Evolutionary conservation across 257 asterid species (phyloP).

Genomic region (Penstemon newberryi): DNA sequence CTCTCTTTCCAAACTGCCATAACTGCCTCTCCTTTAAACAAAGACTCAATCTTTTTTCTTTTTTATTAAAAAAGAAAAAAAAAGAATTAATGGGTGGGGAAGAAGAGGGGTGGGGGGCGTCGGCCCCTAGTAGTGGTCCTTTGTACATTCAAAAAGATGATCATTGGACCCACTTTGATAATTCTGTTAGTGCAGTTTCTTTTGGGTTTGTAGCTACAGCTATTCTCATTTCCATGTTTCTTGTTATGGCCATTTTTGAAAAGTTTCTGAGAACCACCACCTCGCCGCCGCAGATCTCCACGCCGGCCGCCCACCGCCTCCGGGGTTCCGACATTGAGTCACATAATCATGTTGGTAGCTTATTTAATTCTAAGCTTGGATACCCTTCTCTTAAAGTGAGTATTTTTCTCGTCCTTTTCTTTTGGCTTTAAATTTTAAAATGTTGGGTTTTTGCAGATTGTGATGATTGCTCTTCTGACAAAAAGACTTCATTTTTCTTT

Average conservation of each 20-base stretch:
- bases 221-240: conserved; percentile 86
- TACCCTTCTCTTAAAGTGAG: conserved; percentile 75
- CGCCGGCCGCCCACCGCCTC: conserved; percentile 35
- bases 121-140: conserved; percentile 66
- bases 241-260: conserved; percentile 90
- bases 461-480: conserved; percentile 40
- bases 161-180: conserved; percentile 88
- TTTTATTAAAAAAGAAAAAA: neutral
- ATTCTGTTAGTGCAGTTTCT: conserved; percentile 83
- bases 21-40: conserved; percentile 30
- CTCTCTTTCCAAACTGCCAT: conserved; percentile 37
- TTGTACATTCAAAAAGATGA: conserved; percentile 57
- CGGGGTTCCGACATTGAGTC: conserved; percentile 53
- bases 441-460: conserved; percentile 22
- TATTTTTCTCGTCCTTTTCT: conserved; percentile 13
- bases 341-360: conserved; percentile 32
- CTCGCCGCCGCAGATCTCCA: conserved; percentile 50
- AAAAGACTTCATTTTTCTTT: conserved; percentile 1
- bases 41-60: conserved; percentile 1
- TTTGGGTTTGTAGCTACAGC: conserved; percentile 97
- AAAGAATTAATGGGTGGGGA: conserved; percentile 55
- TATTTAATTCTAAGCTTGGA: conserved; percentile 52
- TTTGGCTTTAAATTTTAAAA: conserved; percentile 23
- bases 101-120: conserved; percentile 62
- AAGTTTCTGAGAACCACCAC: conserved; percentile 66